Evolutionary conservation across 164 flowering plant genomes (phyloP).

Genomic region (Vitis rupestris): DNA sequence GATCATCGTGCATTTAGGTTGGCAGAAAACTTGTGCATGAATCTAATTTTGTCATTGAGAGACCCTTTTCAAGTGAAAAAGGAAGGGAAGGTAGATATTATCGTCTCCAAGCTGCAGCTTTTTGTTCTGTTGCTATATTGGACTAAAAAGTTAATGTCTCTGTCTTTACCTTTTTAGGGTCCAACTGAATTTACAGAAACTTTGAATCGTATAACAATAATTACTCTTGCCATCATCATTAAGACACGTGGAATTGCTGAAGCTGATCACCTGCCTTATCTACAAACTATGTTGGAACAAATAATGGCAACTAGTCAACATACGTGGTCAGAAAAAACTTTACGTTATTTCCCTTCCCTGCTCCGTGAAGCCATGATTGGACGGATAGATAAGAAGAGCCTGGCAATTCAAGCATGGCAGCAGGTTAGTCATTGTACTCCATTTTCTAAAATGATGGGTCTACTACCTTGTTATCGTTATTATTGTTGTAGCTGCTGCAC

Average conservation of each 20-base stretch:
- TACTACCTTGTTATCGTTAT: not conserved
- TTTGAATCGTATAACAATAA: slow-evolving; percentile 74
- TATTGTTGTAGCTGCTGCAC: not conserved
- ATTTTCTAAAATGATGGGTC: not conserved
- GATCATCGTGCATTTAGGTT: slow-evolving; percentile 94
- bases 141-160: not conserved
- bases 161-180: slow-evolving; percentile 53
- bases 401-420: slow-evolving; percentile 94
- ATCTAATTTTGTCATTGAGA: slow-evolving; percentile 78
- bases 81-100: slow-evolving; percentile 78
- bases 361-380: slow-evolving; percentile 74
- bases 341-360: slow-evolving; percentile 77
- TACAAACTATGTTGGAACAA: slow-evolving; percentile 84
- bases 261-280: slow-evolving; percentile 78
- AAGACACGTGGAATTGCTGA: slow-evolving; percentile 97
- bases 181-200: slow-evolving; percentile 96
- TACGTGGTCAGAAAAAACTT: slow-evolving; percentile 94
- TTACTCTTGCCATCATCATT: slow-evolving; percentile 85
- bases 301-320: slow-evolving; percentile 83
- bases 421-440: slow-evolving; percentile 48
- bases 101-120: slow-evolving; percentile 6
- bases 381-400: slow-evolving; percentile 73
- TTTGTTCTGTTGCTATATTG: slow-evolving; percentile 1
- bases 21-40: slow-evolving; percentile 97
- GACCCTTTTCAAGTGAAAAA: slow-evolving; percentile 87